Percentiles rank a stretch among this genome's conserved stretches.
phyloP scores from a whole-genome alignment of 2,329 filamentous ascomycete genomes.

The Myriosclerotinia duriaeana region DNA sequence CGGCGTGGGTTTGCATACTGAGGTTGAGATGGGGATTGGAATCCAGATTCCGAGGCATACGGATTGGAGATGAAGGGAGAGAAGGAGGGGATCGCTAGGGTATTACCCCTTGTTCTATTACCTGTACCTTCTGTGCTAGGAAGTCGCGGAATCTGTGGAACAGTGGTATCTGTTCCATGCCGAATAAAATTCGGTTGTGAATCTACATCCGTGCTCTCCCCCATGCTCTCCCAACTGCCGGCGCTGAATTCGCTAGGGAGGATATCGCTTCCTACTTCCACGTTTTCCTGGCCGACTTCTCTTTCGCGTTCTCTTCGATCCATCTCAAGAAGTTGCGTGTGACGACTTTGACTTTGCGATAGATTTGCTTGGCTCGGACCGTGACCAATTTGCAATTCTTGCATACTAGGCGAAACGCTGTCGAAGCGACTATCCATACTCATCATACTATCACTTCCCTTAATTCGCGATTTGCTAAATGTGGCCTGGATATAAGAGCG shows the following conservation, averaged over 20 bases:
- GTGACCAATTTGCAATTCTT: slow-evolving; percentile 14
- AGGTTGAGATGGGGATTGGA: background rate
- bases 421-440: slow-evolving; percentile 38
- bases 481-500: slow-evolving; percentile 32
- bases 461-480: slow-evolving; percentile 26
- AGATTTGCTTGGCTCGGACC: background rate
- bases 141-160: background rate
- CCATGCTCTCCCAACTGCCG: slow-evolving; percentile 20
- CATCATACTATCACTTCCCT: slow-evolving; percentile 27
- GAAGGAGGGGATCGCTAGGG: slow-evolving; percentile 11
- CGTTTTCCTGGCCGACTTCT: background rate
- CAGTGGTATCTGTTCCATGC: background rate
- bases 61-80: background rate
- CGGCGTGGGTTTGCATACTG: slow-evolving; percentile 11
- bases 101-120: background rate
- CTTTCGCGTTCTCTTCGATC: slow-evolving; percentile 5
- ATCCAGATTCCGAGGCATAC: background rate
- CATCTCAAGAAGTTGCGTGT: slow-evolving; percentile 22
- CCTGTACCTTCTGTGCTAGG: background rate
- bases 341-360: slow-evolving; percentile 10
- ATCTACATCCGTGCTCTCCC: slow-evolving; percentile 6
- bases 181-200: slow-evolving; percentile 24
- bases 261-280: slow-evolving; percentile 3
- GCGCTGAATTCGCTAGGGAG: slow-evolving; percentile 6
- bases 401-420: slow-evolving; percentile 29